phyloP scores from a whole-genome alignment of 129 eudicot genomes.

The Flaveria bidentis region DNA sequence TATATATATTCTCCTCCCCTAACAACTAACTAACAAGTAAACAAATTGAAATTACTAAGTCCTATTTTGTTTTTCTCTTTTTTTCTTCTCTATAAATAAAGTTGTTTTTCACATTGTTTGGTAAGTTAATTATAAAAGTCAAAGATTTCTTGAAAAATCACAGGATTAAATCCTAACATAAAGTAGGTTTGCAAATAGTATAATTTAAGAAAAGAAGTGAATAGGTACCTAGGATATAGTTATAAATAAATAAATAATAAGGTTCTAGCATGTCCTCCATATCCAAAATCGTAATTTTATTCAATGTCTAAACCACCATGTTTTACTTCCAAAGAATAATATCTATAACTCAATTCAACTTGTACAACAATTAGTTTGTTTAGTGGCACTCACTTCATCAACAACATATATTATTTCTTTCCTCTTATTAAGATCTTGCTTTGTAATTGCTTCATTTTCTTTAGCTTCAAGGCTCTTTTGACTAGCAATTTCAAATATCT shows the following conservation, averaged over 20 bases:
- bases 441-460: slow-evolving; percentile 25
- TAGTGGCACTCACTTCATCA: slow-evolving; percentile 71
- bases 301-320: slow-evolving; percentile 10
- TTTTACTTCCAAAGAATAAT: slow-evolving; percentile 6
- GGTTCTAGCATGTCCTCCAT: neutral
- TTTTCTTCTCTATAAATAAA: too few species aligned
- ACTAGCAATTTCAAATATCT: slow-evolving; percentile 54
- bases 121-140: too few species aligned
- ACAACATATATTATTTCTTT: slow-evolving; percentile 56
- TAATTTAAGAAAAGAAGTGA: too few species aligned
- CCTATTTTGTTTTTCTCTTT: too few species aligned
- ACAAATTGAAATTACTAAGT: too few species aligned
- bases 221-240: too few species aligned
- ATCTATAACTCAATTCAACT: slow-evolving; percentile 24
- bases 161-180: too few species aligned
- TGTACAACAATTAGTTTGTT: slow-evolving; percentile 62
- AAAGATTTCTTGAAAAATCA: too few species aligned
- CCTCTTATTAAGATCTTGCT: slow-evolving; percentile 36
- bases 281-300: neutral
- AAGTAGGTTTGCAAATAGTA: too few species aligned
- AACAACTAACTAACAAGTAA: too few species aligned
- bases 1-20: too few species aligned
- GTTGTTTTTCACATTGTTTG: too few species aligned
- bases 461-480: slow-evolving; percentile 56
- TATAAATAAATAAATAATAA: neutral